Evolutionary conservation across 176 grass and related monocot species (phyloP).

Genomic region (Pontederia paniculata): DNA sequence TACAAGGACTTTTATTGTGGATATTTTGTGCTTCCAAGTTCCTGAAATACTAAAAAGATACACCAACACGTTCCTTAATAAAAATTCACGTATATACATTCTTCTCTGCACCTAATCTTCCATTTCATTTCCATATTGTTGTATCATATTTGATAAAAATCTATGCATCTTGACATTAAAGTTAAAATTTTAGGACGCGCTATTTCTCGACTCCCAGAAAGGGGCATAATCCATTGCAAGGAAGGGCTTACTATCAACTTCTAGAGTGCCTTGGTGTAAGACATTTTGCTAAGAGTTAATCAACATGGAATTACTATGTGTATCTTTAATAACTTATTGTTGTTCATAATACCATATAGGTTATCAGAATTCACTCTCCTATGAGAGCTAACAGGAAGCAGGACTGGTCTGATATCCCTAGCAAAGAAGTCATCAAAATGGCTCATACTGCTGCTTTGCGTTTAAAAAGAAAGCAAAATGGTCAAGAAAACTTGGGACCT

Average conservation of each 20-base stretch:
- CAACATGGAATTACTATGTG: no score
- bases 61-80: background rate
- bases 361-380: conserved; percentile 81
- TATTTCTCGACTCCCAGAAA: conserved; percentile 81
- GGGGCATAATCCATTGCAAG: conserved; percentile 95
- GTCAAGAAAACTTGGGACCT: conserved; percentile 32
- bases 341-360: conserved; percentile 39
- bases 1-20: no score
- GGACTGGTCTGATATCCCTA: conserved; percentile 83
- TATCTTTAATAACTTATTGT: no score
- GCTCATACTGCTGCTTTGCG: conserved; percentile 59
- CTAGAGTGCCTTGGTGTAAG: conserved; percentile 91
- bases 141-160: background rate
- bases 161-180: background rate
- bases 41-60: no score
- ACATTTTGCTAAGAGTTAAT: background rate
- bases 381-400: conserved; percentile 75
- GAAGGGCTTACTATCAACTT: conserved; percentile 96
- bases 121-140: background rate
- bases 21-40: no score
- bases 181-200: conserved; percentile 68
- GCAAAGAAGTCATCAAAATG: conserved; percentile 52
- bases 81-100: background rate
- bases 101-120: background rate
- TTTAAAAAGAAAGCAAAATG: conserved; percentile 39